Base-by-base conservation (phyloP, 805 yeast genomes). In the Starmerella bacillaris region DNA sequence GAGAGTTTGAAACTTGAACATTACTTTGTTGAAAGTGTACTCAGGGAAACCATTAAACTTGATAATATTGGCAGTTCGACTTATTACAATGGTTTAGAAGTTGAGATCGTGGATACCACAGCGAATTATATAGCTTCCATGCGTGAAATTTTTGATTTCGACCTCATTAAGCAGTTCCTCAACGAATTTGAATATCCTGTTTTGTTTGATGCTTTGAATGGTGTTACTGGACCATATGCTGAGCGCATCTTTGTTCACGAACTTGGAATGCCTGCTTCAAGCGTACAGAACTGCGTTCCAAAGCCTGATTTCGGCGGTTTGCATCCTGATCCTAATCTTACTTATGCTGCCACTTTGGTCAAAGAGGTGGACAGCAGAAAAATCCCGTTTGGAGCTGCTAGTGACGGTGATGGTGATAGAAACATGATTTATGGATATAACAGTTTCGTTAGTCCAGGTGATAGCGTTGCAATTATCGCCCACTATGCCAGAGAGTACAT, bases 361-460 rank as follows among this genome's bases (percentile, higher is more conserved):
- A 76, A 70, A 22, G 67, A 68, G 44, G 98, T 86, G n/a, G 95
- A 89, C 51, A 53, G 57, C 16, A 78, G 78, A 39, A 60, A 71
- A 39, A 78, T 84, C 45, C 78, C 86, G 5, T 86, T 86, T 55
- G 98, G 98, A 44, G 96, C 96, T 26, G 96, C 96, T 6, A 78
- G 93, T n/a, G 98, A 82, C 54, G 98, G 98, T 57, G 98, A 86
- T 50, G 98, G 98, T 57, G 98, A 86, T 55, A 73, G 98, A 61
- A 86, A 86, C 57, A 86, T 86, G 98, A 86, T 86, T 51, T 89
- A 89, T 57, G 98, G 98, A 40, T 82, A 80, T 27, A 77, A 77
- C 31, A 70, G 95, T 2, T 86, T 86, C 57, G 96, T 86, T 11
- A 83, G 95, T 1, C 98, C 98, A 6, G 96, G 98, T 54, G 98